A percentile compares a stretch with the other conserved stretches of the same genome.
These are phyloP conservation scores for Russula griseocarnosa DNA, from an alignment of 768 basidiomycete genomes.

Conservation along the genomic window DNA sequence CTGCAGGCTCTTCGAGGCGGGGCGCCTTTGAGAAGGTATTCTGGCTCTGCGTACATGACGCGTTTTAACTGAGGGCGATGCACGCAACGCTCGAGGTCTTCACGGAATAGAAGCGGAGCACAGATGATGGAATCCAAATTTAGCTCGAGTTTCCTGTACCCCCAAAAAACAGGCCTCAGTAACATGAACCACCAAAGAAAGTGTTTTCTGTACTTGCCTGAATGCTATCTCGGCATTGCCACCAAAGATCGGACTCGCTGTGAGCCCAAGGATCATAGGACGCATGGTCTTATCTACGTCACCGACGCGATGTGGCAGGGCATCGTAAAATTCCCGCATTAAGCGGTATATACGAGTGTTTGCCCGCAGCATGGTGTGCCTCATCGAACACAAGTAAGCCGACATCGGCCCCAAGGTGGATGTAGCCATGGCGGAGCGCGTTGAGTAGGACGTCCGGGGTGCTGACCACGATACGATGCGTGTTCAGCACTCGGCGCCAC, in stretches of 20 bases:
- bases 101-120: slow-evolving; percentile 52
- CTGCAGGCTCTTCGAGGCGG: slow-evolving; percentile 49
- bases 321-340: slow-evolving; percentile 70
- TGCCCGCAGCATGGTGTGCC: slow-evolving; percentile 71
- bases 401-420: slow-evolving; percentile 57
- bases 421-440: slow-evolving; percentile 67
- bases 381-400: slow-evolving; percentile 73
- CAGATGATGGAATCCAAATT: slow-evolving; percentile 68
- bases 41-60: slow-evolving; percentile 43
- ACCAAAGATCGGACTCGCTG: slow-evolving; percentile 82
- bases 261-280: slow-evolving; percentile 70
- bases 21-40: slow-evolving; percentile 34
- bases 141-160: slow-evolving; percentile 58
- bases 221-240: slow-evolving; percentile 61
- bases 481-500: slow-evolving; percentile 56
- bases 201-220: slow-evolving; percentile 39
- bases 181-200: neutral
- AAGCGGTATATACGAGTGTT: slow-evolving; percentile 74
- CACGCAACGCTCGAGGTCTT: slow-evolving; percentile 56
- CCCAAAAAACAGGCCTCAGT: slow-evolving; percentile 12
- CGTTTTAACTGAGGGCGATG: slow-evolving; percentile 64
- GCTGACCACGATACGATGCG: slow-evolving; percentile 62
- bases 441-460: slow-evolving; percentile 78
- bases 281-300: slow-evolving; percentile 35
- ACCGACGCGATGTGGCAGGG: slow-evolving; percentile 40